A percentile compares a stretch with the other conserved stretches of the same genome.
Evolutionary conservation across 768 basidiomycete species (phyloP).

Genomic region (Pleurotus cornucopiae): DNA sequence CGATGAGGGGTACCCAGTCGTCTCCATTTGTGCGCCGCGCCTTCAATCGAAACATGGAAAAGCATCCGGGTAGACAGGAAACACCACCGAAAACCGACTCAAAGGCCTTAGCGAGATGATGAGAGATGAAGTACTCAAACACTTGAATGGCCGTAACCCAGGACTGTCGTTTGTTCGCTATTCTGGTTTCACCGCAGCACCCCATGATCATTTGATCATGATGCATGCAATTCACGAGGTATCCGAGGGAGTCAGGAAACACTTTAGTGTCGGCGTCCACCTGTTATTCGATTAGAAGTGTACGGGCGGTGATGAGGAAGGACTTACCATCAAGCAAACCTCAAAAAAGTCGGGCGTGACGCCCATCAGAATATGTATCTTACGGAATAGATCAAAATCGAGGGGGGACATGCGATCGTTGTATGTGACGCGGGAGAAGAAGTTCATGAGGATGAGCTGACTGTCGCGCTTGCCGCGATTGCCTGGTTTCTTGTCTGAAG

Average conservation of each 20-base stretch:
- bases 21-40: conserved; percentile 84
- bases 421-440: conserved; percentile 98
- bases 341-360: conserved; percentile 99
- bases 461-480: conserved; percentile 99
- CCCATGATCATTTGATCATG: conserved; percentile 99
- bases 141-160: conserved; percentile 99
- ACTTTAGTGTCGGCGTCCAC: conserved; percentile 99
- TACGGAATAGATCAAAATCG: conserved; percentile 97
- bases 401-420: conserved; percentile 98
- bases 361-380: conserved; percentile 95
- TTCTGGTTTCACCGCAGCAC: conserved; percentile 96
- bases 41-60: conserved; percentile 99
- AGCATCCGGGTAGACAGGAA: conserved; percentile 98
- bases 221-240: conserved; percentile 97
- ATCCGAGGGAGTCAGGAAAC: conserved; percentile 82
- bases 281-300: conserved; percentile 35
- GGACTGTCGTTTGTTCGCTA: conserved; percentile 96
- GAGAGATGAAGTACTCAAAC: conserved; percentile 98
- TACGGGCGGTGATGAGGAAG: conserved; percentile 3
- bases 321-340: conserved; percentile 89
- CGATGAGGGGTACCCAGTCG: conserved; percentile 96
- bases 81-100: conserved; percentile 99
- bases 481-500: conserved; percentile 87
- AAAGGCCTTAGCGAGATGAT: conserved; percentile 97
- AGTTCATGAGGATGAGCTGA: conserved; percentile 99